Percentiles rank a stretch among this genome's conserved stretches.
Evolutionary conservation across 108 stramenopile genomes (phyloP).

Genomic region (Cyclotella cryptica): DNA sequence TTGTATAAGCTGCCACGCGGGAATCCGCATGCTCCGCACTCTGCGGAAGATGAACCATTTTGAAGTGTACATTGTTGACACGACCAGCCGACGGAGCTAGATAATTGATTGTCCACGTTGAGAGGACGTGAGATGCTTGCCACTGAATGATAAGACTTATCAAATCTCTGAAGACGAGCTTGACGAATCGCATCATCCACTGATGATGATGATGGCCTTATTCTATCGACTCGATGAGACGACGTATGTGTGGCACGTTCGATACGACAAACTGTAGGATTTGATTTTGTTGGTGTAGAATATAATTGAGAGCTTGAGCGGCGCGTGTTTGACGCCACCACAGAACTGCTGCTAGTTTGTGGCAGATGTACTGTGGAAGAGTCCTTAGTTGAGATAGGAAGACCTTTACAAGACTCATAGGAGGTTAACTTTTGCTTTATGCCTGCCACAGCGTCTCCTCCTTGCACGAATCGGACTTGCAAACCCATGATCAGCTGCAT

Average conservation of each 20-base stretch:
- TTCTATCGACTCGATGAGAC: background rate
- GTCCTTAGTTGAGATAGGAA: background rate
- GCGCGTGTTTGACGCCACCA: no score
- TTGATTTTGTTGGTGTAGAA: no score
- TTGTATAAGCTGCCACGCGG: background rate
- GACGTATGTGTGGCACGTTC: background rate
- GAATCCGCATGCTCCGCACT: background rate
- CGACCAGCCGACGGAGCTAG: background rate
- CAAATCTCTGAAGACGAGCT: slow-evolving; percentile 9
- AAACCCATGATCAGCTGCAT: slow-evolving; percentile 34
- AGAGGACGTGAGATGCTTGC: background rate
- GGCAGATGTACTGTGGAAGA: no score
- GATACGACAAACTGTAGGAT: no score
- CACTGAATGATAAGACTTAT: background rate
- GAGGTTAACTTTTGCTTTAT: slow-evolving; percentile 5
- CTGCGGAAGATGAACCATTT: background rate
- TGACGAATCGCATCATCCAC: background rate
- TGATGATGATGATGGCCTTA: background rate
- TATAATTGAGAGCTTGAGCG: no score
- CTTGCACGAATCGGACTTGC: slow-evolving; percentile 35
- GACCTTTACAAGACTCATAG: background rate
- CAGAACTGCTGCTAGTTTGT: no score
- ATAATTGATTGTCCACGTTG: background rate
- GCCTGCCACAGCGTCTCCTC: slow-evolving; percentile 24
- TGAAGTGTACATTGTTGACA: slow-evolving; percentile 3